phyloP scores from a whole-genome alignment of 2,329 filamentous ascomycete genomes.

The Aspergillus fijiensis region DNA sequence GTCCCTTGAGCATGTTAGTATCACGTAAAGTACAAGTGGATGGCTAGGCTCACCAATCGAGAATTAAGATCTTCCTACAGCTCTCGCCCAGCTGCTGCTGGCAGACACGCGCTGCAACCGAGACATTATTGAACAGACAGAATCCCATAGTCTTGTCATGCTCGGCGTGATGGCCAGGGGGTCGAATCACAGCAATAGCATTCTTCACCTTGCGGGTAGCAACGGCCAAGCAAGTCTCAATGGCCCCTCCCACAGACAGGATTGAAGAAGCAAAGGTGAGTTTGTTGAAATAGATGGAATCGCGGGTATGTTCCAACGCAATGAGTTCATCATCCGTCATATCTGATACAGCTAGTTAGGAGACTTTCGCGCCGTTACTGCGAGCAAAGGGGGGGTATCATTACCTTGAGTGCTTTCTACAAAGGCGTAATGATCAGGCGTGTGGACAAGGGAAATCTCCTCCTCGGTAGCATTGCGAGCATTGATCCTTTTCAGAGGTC shows the following conservation, averaged over 20 bases:
- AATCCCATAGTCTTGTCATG: conserved; percentile 85
- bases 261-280: conserved; percentile 78
- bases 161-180: conserved; percentile 94
- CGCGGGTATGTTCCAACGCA: conserved; percentile 65
- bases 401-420: conserved; percentile 59
- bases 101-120: conserved; percentile 84
- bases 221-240: conserved; percentile 93
- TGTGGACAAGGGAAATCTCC: conserved; percentile 80
- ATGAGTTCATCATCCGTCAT: conserved; percentile 63
- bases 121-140: conserved; percentile 97
- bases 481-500: conserved; percentile 66
- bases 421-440: conserved; percentile 73
- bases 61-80: conserved; percentile 85
- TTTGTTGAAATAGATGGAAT: conserved; percentile 79
- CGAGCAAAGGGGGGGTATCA: conserved; percentile 13
- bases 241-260: conserved; percentile 86
- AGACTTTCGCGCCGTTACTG: background rate
- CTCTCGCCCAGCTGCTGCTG: conserved; percentile 74
- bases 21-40: background rate
- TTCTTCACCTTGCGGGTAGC: conserved; percentile 83
- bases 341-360: conserved; percentile 37
- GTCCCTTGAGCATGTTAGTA: conserved; percentile 50
- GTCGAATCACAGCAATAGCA: conserved; percentile 90
- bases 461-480: conserved; percentile 73
- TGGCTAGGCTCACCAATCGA: conserved; percentile 77